A percentile compares a stretch with the other conserved stretches of the same genome.
These are phyloP conservation scores for Monosporascus cannonballus DNA, from an alignment of 2,329 filamentous ascomycete species.

Conservation along the genomic window DNA sequence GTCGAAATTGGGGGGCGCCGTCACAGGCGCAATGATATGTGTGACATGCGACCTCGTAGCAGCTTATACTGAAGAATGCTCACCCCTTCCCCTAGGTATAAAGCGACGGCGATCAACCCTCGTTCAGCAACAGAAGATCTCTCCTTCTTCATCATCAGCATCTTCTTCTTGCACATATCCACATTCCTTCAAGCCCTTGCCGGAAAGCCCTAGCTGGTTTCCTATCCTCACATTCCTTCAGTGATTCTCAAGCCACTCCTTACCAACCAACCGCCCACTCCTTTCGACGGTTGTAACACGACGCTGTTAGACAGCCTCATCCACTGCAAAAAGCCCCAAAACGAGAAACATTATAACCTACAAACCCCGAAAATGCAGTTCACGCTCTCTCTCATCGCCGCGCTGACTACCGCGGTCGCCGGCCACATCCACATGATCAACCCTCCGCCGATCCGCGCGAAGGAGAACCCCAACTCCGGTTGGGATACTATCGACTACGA, in stretches of 20 bases:
- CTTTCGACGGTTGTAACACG: not conserved
- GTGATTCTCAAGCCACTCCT: not conserved
- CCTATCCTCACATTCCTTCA: not conserved
- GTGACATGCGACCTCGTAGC: not conserved
- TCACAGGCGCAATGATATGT: not conserved
- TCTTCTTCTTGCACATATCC: not conserved
- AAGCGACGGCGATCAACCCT: not conserved
- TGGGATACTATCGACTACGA: conserved; percentile 55
- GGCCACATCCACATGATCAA: conserved; percentile 53
- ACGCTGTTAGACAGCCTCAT: not conserved
- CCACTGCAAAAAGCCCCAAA: not conserved
- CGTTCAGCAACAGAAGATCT: not conserved
- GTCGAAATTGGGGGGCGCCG: not conserved
- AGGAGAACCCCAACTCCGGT: conserved; percentile 40
- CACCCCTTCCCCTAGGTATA: not conserved
- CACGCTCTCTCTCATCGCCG: conserved; percentile 27
- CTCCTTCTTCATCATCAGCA: not conserved
- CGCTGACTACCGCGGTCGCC: conserved; percentile 36
- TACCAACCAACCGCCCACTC: not conserved
- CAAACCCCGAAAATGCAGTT: conserved; percentile 35
- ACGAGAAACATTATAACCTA: conserved; percentile 12
- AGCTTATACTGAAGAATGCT: not conserved
- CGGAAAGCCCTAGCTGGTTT: not conserved
- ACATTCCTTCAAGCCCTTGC: not conserved
- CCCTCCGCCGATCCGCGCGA: conserved; percentile 48